phyloP scores from a whole-genome alignment of 192 early-diverging fungal genomes.

The Umbelopsis ramanniana region DNA sequence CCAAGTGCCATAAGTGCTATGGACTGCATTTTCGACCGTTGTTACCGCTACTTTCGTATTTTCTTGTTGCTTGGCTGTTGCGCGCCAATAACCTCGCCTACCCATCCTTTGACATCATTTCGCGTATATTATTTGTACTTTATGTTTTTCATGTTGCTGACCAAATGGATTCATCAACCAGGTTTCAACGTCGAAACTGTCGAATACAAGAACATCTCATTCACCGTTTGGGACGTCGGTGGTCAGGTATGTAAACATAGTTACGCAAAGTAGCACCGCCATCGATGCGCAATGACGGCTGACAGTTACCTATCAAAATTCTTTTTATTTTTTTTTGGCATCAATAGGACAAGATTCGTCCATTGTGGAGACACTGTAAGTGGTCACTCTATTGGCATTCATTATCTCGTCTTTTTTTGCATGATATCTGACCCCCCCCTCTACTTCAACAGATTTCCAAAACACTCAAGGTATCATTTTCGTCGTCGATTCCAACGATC shows the following conservation, averaged over 20 bases:
- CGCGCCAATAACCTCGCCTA: not conserved
- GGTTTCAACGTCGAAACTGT: slow-evolving; percentile 99
- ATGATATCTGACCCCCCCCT: not conserved
- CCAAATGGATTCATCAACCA: slow-evolving; percentile 32
- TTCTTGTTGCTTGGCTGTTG: not conserved
- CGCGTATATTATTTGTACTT: not conserved
- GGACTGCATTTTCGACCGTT: not conserved
- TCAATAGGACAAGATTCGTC: slow-evolving; percentile 88
- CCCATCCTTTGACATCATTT: not conserved
- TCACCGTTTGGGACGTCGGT: slow-evolving; percentile 99
- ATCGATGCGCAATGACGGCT: not conserved
- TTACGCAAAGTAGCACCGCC: not conserved
- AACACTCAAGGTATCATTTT: slow-evolving; percentile 97
- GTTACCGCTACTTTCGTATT: not conserved
- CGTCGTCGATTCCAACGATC: slow-evolving; percentile 97
- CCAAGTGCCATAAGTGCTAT: not conserved
- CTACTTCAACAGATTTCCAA: slow-evolving; percentile 79
- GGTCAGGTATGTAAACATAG: slow-evolving; percentile 62
- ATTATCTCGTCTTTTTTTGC: not conserved
- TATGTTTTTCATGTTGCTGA: not conserved
- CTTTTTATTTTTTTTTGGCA: not conserved
- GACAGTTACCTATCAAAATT: not conserved
- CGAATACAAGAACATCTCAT: slow-evolving; percentile 98
- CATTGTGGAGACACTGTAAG: slow-evolving; percentile 97
- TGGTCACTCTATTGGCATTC: not conserved